phyloP scores from a whole-genome alignment of 768 basidiomycete species.

The Mycena floridula region DNA sequence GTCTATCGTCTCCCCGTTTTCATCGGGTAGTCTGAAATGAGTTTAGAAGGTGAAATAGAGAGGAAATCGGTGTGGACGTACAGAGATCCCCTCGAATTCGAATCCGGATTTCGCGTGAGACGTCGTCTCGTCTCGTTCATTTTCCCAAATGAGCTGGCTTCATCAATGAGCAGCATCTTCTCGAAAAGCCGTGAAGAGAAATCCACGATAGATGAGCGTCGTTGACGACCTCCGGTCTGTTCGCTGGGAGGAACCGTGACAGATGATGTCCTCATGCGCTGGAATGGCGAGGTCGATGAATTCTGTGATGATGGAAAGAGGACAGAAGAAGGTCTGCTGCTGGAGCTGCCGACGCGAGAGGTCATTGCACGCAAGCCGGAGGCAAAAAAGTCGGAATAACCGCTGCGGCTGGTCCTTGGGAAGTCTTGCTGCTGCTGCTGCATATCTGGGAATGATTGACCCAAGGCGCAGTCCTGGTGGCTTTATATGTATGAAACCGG shows the following conservation, averaged over 20 bases:
- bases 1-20: conserved; percentile 20
- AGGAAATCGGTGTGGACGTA: too few relatives aligned
- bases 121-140: conserved; percentile 2
- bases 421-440: too few relatives aligned
- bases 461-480: too few relatives aligned
- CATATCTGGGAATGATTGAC: too few relatives aligned
- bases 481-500: too few relatives aligned
- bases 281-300: too few relatives aligned
- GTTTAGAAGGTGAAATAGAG: too few relatives aligned
- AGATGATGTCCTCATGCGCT: too few relatives aligned
- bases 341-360: neutral
- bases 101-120: neutral
- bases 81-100: too few relatives aligned
- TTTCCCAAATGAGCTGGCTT: conserved; percentile 2
- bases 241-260: neutral
- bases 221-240: neutral
- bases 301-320: too few relatives aligned
- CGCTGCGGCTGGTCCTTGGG: neutral
- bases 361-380: conserved; percentile 4
- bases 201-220: conserved; percentile 3
- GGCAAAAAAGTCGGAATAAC: conserved; percentile 8
- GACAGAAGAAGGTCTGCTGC: neutral
- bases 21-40: too few relatives aligned
- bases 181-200: conserved; percentile 3
- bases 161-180: neutral